Percentiles rank a stretch among this genome's conserved stretches.
These are phyloP conservation scores for Exophiala lecanii-corni DNA, from an alignment of 2,329 filamentous ascomycete species.

Conservation along the genomic window DNA sequence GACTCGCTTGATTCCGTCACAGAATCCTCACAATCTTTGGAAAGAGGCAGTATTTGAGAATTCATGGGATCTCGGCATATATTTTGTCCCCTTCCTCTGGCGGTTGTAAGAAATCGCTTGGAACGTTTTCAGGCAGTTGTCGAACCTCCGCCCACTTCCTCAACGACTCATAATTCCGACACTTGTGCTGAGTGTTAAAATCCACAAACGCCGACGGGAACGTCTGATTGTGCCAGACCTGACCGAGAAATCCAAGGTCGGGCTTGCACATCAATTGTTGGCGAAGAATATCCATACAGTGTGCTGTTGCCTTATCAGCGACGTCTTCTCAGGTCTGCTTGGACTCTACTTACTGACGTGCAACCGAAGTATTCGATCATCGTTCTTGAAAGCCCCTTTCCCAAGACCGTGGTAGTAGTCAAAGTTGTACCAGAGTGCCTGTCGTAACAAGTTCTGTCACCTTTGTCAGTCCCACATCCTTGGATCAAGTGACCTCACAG, in stretches of 20 bases:
- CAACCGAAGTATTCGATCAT: conserved; percentile 49
- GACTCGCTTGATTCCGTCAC: too few relatives aligned
- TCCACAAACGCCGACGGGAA: conserved; percentile 53
- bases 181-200: conserved; percentile 58
- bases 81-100: conserved; percentile 25
- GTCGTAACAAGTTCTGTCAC: conserved; percentile 52
- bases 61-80: conserved; percentile 1
- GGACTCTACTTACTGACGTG: conserved; percentile 50
- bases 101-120: conserved; percentile 40
- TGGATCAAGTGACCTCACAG: too few relatives aligned
- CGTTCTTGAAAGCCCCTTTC: conserved; percentile 52
- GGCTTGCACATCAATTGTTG: conserved; percentile 61
- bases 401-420: conserved; percentile 51
- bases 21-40: too few relatives aligned
- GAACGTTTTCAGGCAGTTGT: conserved; percentile 45
- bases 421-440: conserved; percentile 57
- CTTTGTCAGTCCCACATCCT: neutral
- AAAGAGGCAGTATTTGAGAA: too few relatives aligned
- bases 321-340: neutral
- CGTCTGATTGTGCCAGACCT: conserved; percentile 53
- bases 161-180: conserved; percentile 54
- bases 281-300: conserved; percentile 58
- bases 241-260: conserved; percentile 57
- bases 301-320: conserved; percentile 35
- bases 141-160: conserved; percentile 51